phyloP scores from a whole-genome alignment of 495 filamentous ascomycete genomes.

The Daldinia concentrica region DNA sequence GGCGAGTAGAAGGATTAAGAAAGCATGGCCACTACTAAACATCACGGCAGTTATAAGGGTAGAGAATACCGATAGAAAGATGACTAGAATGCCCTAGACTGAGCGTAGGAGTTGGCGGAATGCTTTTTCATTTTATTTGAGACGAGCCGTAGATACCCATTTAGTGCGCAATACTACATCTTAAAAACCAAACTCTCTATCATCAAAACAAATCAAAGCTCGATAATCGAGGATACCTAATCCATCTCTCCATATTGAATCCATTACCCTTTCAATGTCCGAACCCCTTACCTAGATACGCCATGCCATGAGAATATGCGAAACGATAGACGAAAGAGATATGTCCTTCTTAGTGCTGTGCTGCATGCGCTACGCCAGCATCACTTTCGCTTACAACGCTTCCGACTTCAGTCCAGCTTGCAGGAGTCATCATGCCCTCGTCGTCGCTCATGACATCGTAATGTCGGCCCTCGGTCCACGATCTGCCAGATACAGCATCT shows the following conservation, averaged over 20 bases:
- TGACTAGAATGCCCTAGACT: neutral
- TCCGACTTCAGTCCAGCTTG: conserved; percentile 81
- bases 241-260: conserved; percentile 25
- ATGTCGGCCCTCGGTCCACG: conserved; percentile 36
- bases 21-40: neutral
- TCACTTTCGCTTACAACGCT: conserved; percentile 73
- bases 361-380: conserved; percentile 40
- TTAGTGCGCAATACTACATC: conserved; percentile 19
- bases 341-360: conserved; percentile 35
- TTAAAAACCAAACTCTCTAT: conserved; percentile 11
- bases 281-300: conserved; percentile 29
- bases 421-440: conserved; percentile 69
- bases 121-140: conserved; percentile 6
- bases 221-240: conserved; percentile 18
- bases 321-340: conserved; percentile 17
- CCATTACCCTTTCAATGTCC: conserved; percentile 22
- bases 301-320: conserved; percentile 35
- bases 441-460: conserved; percentile 75
- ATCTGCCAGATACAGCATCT: conserved; percentile 45
- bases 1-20: conserved; percentile 30
- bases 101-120: neutral
- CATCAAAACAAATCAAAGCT: conserved; percentile 15
- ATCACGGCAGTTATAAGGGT: neutral
- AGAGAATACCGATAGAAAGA: neutral
- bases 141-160: conserved; percentile 35